Base-by-base conservation (phyloP, 2,329 filamentous ascomycete genomes). In the Talaromyces sp. region DNA sequence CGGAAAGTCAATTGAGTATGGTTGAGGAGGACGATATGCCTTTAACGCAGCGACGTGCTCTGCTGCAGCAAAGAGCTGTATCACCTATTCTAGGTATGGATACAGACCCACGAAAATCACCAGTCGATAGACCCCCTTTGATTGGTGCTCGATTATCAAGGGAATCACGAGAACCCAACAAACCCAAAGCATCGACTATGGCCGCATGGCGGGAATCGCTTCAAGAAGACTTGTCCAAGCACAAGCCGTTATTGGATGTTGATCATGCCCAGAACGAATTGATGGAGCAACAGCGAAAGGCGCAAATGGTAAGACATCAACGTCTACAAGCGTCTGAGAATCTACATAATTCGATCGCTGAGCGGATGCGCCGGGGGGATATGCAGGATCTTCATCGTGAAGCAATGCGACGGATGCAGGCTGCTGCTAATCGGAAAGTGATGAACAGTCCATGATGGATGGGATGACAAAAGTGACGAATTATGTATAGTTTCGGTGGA, bases 381-480 rank as follows among this genome's bases (percentile, higher is more conserved):
- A 85, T 96, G 81, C 82, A 91, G 61, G 89, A 91, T 54, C 84
- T 89, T 25, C 93, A 97, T 75, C 85, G 90, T 22, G 89, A 93
- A 68, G 91, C 90, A 0, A 85, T 97, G 85, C 84, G 90, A 68
- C 88, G 84, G 75, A 90, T 97, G 88, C 93, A 97, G 74, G 83
- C 83, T 15, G 77, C 79, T 58, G 85, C 84, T 0, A 85, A 85
- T 49, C 62, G 59, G 19, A 65, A 65, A 47, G 56, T 54, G 25
- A 45, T 27, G 38, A 60, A 61, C 27, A 40, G 64, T 51, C 36
- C 49, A 25, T 58, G 22, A 64, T 58, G 27, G 38, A 22, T 10
- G 34, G 15, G 38, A 43, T 36, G 31, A 56, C 53, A 36, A 56
- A 36, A 56, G 31, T 38, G 53, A 56, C 5, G 19, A 34, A 15